Conservation (phyloP, 2,329 filamentous ascomycete genomes). For the Trichothecium roseum region DNA sequence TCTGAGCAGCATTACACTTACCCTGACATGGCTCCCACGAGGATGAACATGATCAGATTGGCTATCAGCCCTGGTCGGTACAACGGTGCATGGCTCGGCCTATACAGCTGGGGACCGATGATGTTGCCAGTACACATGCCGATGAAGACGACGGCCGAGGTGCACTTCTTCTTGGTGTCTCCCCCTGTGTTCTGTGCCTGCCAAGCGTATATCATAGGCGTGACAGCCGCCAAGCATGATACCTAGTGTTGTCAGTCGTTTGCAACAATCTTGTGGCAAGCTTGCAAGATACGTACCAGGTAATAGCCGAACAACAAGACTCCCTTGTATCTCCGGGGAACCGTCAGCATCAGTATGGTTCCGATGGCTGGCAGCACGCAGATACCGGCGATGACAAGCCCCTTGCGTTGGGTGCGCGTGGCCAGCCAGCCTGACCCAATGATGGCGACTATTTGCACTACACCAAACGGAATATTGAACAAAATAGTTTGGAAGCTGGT, state of each 20-base stretch:
- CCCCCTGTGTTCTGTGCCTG: conserved; percentile 50
- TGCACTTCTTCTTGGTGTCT: conserved; percentile 57
- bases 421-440: conserved; percentile 47
- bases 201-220: conserved; percentile 47
- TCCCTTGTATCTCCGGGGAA: conserved; percentile 36
- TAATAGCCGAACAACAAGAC: conserved; percentile 47
- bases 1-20: neutral
- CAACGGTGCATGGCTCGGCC: conserved; percentile 43
- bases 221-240: conserved; percentile 45
- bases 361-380: conserved; percentile 48
- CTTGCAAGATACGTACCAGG: too few species aligned
- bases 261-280: too few species aligned
- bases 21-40: neutral
- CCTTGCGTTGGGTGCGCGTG: conserved; percentile 43
- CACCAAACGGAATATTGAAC: conserved; percentile 51
- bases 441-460: conserved; percentile 49
- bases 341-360: conserved; percentile 39
- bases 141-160: conserved; percentile 49
- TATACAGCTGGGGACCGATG: conserved; percentile 51
- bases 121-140: conserved; percentile 54
- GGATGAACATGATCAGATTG: conserved; percentile 48
- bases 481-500: conserved; percentile 44
- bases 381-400: conserved; percentile 39
- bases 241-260: too few species aligned
- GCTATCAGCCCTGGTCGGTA: conserved; percentile 48